These are phyloP conservation scores for Cymodocea nodosa DNA, from an alignment of 116 monocot species.

Conservation along the genomic window DNA sequence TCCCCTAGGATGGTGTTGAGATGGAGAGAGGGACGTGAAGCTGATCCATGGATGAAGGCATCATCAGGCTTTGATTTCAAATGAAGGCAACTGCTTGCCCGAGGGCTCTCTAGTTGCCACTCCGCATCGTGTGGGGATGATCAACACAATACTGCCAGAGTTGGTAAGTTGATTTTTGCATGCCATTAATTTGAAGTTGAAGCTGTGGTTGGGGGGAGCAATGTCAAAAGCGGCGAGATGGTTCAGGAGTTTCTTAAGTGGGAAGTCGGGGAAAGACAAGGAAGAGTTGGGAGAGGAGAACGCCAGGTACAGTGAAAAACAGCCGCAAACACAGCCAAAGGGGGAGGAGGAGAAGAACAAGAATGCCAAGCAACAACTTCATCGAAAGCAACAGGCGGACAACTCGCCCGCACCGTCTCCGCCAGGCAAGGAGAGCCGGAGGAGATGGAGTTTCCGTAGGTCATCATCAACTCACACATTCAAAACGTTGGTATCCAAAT, in stretches of 20 bases:
- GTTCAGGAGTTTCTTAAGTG: slow-evolving; percentile 47
- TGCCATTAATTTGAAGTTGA: no score
- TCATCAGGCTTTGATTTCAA: not conserved
- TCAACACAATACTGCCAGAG: not conserved
- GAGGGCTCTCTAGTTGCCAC: not conserved
- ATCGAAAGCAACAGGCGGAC: not conserved
- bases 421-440: slow-evolving; percentile 35
- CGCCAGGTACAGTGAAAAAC: not conserved
- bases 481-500: slow-evolving; percentile 3
- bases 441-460: slow-evolving; percentile 79
- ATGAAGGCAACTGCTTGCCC: not conserved
- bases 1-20: no score
- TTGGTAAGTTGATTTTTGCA: no score
- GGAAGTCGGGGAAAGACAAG: slow-evolving; percentile 36
- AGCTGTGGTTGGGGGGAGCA: not conserved
- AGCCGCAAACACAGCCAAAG: slow-evolving; percentile 1
- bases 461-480: slow-evolving; percentile 7
- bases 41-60: not conserved
- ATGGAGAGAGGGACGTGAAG: not conserved
- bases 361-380: not conserved
- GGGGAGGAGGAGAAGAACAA: slow-evolving; percentile 19
- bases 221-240: slow-evolving; percentile 76
- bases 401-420: slow-evolving; percentile 9
- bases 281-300: slow-evolving; percentile 14
- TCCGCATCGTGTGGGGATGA: not conserved